Conservation (phyloP, 140 eudicot species). For the Flaveria floridana region DNA sequence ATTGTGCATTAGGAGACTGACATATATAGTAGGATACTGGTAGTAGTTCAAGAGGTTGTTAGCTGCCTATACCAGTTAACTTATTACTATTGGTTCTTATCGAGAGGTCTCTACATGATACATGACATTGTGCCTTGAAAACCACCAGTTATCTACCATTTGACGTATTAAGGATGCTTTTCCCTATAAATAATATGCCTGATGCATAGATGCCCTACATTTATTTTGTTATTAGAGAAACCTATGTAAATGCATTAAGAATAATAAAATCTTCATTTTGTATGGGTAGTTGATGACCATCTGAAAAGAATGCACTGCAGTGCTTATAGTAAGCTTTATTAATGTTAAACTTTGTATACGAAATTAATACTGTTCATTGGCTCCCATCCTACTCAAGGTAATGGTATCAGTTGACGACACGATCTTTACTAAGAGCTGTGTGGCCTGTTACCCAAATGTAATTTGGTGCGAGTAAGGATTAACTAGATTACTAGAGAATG, state of each 20-base stretch:
- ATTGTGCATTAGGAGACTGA: conserved; percentile 7
- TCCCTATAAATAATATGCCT: not conserved
- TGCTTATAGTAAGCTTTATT: conserved; percentile 4
- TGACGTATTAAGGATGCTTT: conserved; percentile 10
- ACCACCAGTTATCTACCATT: not conserved
- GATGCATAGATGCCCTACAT: conserved; percentile 4
- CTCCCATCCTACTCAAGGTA: not conserved
- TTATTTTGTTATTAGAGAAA: not conserved
- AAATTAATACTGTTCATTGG: conserved; percentile 1
- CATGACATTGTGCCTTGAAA: conserved; percentile 1
- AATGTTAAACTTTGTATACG: not conserved
- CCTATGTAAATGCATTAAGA: not conserved
- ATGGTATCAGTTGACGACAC: not conserved
- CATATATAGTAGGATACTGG: not conserved
- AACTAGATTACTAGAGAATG: not conserved
- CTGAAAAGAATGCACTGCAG: conserved; percentile 12
- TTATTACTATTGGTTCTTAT: conserved; percentile 17
- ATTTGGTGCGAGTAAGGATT: not conserved
- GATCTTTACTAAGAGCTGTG: conserved; percentile 3
- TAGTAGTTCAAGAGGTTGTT: conserved; percentile 23
- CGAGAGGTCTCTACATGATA: not conserved
- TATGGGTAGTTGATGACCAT: not conserved
- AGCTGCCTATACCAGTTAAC: conserved; percentile 15
- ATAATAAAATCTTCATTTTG: not conserved
- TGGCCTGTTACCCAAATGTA: not conserved